These are phyloP conservation scores for Komagataella mondaviorum DNA, from an alignment of 805 yeast genomes.

Conservation along the genomic window DNA sequence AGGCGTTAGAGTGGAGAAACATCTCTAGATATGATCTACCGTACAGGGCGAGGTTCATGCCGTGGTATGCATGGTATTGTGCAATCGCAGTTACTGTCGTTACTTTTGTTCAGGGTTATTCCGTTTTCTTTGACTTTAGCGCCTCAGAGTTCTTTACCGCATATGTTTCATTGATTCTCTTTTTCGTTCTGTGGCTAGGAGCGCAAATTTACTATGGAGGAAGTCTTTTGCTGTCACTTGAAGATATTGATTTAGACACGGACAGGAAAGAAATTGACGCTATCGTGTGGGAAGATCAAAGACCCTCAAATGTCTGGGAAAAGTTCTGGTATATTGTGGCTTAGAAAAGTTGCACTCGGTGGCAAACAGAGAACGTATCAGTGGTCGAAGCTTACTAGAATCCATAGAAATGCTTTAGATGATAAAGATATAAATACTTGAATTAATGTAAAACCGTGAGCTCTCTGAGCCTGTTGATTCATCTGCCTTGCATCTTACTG, in stretches of 20 bases:
- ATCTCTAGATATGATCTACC: conserved; percentile 60
- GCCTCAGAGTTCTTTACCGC: conserved; percentile 53
- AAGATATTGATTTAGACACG: conserved; percentile 57
- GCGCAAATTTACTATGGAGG: conserved; percentile 34
- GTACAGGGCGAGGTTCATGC: conserved; percentile 58
- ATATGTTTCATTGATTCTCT: conserved; percentile 55
- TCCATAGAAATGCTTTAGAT: no score
- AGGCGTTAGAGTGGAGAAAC: conserved; percentile 44
- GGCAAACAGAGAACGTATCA: not conserved
- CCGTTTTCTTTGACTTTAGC: conserved; percentile 41
- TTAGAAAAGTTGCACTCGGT: conserved; percentile 3
- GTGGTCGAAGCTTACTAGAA: no score
- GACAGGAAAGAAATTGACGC: conserved; percentile 55
- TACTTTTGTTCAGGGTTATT: conserved; percentile 61
- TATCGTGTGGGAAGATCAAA: conserved; percentile 42
- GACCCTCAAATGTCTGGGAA: conserved; percentile 38
- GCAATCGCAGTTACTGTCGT: conserved; percentile 38
- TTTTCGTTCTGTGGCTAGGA: conserved; percentile 37
- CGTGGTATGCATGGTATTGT: conserved; percentile 52
- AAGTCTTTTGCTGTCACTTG: conserved; percentile 30
- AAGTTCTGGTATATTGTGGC: conserved; percentile 38
- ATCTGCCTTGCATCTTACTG: no score
- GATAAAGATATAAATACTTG: no score
- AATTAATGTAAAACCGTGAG: no score
- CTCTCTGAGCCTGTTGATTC: no score